Conservation (phyloP, 352 stramenopile genomes). For the Blastocystis sp. region DNA sequence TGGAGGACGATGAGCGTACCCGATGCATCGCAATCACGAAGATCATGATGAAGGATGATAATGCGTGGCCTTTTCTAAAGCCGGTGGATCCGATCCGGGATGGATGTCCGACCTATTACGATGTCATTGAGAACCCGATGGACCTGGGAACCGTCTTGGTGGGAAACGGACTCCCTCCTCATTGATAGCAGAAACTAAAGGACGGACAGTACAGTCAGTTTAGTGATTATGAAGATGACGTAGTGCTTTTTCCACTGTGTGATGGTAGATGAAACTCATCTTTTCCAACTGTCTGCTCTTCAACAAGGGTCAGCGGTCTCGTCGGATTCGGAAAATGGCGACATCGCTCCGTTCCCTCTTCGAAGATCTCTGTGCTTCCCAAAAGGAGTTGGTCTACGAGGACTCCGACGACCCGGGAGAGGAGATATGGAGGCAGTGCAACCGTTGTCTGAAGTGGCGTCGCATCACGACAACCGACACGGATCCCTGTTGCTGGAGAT, state of each 20-base stretch:
- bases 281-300: constrained; percentile 55
- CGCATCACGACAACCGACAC: neutral
- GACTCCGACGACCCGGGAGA: neutral
- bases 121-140: constrained; percentile 67
- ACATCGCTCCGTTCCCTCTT: neutral
- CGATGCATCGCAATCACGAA: neutral
- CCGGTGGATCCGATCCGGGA: constrained; percentile 69
- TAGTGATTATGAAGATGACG: constrained; percentile 12
- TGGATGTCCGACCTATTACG: constrained; percentile 72
- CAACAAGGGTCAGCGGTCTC: neutral
- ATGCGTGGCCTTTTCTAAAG: constrained; percentile 64
- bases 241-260: neutral
- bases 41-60: constrained; percentile 38
- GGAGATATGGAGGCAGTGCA: constrained; percentile 38
- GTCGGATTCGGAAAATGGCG: constrained; percentile 47
- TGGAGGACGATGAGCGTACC: neutral
- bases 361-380: neutral
- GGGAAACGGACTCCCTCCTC: neutral
- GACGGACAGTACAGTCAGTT: neutral
- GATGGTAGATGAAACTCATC: constrained; percentile 38
- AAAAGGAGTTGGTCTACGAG: neutral
- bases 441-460: constrained; percentile 53
- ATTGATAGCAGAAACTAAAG: constrained; percentile 4
- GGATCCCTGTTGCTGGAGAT: neutral
- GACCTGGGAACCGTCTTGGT: constrained; percentile 46